These are phyloP conservation scores for Colletotrichum truncatum DNA, from an alignment of 2,329 filamentous ascomycete species.

Conservation along the genomic window DNA sequence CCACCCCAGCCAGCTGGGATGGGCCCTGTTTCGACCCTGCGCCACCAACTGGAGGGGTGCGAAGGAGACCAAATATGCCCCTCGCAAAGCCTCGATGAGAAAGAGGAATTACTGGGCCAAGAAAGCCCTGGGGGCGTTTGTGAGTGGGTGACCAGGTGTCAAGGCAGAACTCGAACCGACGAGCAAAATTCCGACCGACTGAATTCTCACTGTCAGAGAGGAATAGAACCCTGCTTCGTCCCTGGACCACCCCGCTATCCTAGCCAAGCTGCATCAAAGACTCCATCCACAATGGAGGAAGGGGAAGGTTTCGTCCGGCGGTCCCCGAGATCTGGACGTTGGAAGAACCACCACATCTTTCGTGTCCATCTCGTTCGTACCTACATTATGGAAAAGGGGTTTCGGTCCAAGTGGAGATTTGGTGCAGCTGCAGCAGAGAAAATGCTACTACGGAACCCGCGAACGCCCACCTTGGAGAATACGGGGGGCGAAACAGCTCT, in stretches of 20 bases:
- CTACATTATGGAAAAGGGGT: not conserved
- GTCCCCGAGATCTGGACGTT: slow-evolving; percentile 13
- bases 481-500: not conserved
- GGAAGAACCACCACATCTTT: not conserved
- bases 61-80: not conserved
- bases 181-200: not conserved
- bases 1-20: slow-evolving; percentile 1
- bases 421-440: not conserved
- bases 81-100: not conserved
- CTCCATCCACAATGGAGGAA: not conserved
- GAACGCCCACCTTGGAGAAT: slow-evolving; percentile 1
- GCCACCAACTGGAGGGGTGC: slow-evolving; percentile 10
- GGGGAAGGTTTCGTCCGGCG: not conserved
- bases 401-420: not conserved
- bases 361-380: not conserved
- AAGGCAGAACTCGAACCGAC: not conserved
- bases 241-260: not conserved
- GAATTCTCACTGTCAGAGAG: not conserved
- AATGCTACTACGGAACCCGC: not conserved
- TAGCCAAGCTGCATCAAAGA: not conserved
- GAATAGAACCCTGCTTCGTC: not conserved
- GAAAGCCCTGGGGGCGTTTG: not conserved
- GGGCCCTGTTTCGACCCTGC: slow-evolving; percentile 1
- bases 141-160: not conserved
- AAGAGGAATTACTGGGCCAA: not conserved